Percentiles rank a stretch among this genome's conserved stretches.
phyloP scores from a whole-genome alignment of 306 rosid species.

The Begonia fuchsioides region DNA sequence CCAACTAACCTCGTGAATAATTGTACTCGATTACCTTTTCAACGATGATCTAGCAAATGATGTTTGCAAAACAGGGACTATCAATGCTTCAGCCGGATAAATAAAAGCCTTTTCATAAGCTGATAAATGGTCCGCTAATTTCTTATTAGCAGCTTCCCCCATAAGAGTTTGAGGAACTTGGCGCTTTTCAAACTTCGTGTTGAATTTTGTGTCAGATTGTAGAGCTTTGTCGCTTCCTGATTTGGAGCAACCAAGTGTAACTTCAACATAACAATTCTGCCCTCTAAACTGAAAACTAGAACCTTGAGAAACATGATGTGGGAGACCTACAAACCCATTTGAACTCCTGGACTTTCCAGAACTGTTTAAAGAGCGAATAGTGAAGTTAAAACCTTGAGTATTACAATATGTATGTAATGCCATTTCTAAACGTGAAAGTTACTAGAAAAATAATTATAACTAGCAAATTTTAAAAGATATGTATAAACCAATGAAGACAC shows the following conservation, averaged over 20 bases:
- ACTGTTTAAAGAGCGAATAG: conserved; percentile 26
- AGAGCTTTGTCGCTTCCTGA: conserved; percentile 35
- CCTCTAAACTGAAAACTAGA: conserved; percentile 71
- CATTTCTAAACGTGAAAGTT: neutral
- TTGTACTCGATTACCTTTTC: conserved; percentile 37
- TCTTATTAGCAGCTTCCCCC: conserved; percentile 62
- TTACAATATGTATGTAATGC: neutral
- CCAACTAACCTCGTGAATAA: neutral
- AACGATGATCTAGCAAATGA: conserved; percentile 71
- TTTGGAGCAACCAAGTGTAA: conserved; percentile 68
- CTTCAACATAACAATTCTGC: conserved; percentile 82
- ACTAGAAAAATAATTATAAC: neutral
- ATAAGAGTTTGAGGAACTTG: conserved; percentile 38
- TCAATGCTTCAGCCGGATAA: conserved; percentile 86
- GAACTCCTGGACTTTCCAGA: conserved; percentile 54
- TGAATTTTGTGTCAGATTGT: conserved; percentile 31
- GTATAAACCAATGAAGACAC: neutral
- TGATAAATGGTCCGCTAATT: conserved; percentile 33
- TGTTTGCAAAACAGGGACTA: conserved; percentile 69
- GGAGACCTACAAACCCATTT: conserved; percentile 65
- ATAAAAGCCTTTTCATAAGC: conserved; percentile 59
- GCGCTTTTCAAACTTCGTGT: conserved; percentile 33
- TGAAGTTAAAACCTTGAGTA: conserved; percentile 1
- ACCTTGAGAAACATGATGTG: conserved; percentile 66
- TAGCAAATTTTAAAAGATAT: neutral